These are phyloP conservation scores for Priceomyces castillae DNA, from an alignment of 805 yeast genomes.

Conservation along the genomic window DNA sequence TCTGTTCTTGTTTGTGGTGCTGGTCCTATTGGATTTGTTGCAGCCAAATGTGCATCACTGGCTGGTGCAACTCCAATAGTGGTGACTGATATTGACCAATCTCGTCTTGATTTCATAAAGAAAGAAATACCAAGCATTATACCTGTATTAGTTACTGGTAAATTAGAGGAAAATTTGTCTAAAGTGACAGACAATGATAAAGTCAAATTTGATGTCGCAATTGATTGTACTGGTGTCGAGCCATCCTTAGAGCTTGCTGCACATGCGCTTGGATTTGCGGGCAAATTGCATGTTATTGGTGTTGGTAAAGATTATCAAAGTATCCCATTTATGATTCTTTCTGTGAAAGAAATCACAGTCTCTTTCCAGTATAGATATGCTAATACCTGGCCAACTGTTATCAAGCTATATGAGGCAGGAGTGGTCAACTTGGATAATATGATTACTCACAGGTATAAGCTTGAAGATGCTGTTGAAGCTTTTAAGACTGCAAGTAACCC, in stretches of 20 bases:
- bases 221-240: constrained; percentile 24
- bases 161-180: constrained; percentile 37
- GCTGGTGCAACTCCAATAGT: constrained; percentile 21
- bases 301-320: constrained; percentile 12
- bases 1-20: constrained; percentile 23
- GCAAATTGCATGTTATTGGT: constrained; percentile 9
- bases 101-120: constrained; percentile 21
- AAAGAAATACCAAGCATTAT: constrained; percentile 37
- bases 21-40: constrained; percentile 26
- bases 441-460: constrained; percentile 7
- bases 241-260: constrained; percentile 16
- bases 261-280: constrained; percentile 18
- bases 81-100: constrained; percentile 23
- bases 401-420: constrained; percentile 13
- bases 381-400: constrained; percentile 16
- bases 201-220: constrained; percentile 28
- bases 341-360: constrained; percentile 16
- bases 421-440: constrained; percentile 8
- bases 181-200: constrained; percentile 18
- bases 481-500: constrained; percentile 8
- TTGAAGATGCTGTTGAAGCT: constrained; percentile 10
- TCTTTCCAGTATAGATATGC: constrained; percentile 22
- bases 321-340: constrained; percentile 18
- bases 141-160: constrained; percentile 40
- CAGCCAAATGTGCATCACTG: constrained; percentile 19